Evolutionary conservation across 805 yeast genomes (phyloP), one percentile per base, ranked within the genome.

Genomic region (Starmera quercuum): DNA sequence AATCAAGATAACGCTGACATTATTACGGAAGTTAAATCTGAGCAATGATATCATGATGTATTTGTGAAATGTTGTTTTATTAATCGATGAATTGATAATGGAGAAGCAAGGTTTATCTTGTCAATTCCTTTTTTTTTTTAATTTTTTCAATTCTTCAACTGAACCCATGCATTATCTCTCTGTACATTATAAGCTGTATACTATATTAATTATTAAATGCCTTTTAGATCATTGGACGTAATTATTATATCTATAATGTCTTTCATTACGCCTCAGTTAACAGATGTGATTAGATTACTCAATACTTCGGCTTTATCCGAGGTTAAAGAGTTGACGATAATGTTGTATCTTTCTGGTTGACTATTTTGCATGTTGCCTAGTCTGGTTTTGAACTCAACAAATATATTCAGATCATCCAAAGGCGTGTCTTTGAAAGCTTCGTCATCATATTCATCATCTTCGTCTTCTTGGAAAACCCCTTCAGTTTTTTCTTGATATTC

Each of bases 391-490:
- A 87, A 76, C 5, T 74, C 76, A 29, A 66, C 61, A 60, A 77
- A 84, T 5, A 79, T 77, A 51, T 87, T 83, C 29, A 86, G 57
- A 28, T 69, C 64, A 54, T 88, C 97, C 37, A 90, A 65, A 7
- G 92, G 84, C 1, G 94, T 80, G 43, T 77, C 82, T 36, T 79
- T 75, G 54, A 82, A 70, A 11, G 92, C 76, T 50, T 81, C 95
- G 48, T 86, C 95, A 35, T 78, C 77, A 27, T 60, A 66, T 24
- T 61, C 65, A 34, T 53, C 59, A 14, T 53, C 60, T 7, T 44
- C 41, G 20, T 52, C 66, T 1, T 41, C 53, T 13, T 47, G 50
- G 24, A 47, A 54, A 36, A 6, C 20, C 32, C 17, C 38, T 9
- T 22, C 29, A 11, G 49, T 46, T 11, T 47, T 43, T n/a, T 42